These are phyloP conservation scores for Fagopyrum esculentum DNA, from an alignment of 148 eudicot genomes.

Conservation along the genomic window DNA sequence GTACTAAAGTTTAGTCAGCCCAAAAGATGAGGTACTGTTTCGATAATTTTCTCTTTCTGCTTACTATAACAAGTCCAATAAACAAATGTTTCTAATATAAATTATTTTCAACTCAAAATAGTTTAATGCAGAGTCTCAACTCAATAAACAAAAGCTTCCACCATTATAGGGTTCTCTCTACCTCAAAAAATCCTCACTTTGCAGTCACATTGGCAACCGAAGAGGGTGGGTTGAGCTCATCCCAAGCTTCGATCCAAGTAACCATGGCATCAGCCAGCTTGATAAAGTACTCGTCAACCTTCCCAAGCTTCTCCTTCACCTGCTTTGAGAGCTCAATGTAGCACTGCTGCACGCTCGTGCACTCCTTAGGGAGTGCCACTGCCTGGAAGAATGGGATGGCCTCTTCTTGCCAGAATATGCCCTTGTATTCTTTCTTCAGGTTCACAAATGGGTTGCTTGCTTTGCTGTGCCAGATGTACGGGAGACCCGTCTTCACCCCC, in stretches of 20 bases:
- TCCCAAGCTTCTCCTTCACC: constrained; percentile 29
- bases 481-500: constrained; percentile 21
- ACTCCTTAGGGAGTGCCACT: constrained; percentile 23
- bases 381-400: constrained; percentile 34
- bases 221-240: constrained; percentile 25
- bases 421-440: constrained; percentile 25
- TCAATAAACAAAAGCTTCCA: too few relatives aligned
- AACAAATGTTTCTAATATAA: too few relatives aligned
- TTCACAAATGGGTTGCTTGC: constrained; percentile 38
- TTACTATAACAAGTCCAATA: too few relatives aligned
- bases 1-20: too few relatives aligned
- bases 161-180: too few relatives aligned
- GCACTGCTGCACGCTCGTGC: constrained; percentile 33
- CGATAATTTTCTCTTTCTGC: too few relatives aligned
- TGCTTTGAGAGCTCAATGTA: constrained; percentile 30
- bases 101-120: too few relatives aligned
- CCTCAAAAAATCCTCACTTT: too few relatives aligned
- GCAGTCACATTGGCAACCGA: too few relatives aligned
- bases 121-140: too few relatives aligned
- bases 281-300: constrained; percentile 26
- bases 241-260: constrained; percentile 37
- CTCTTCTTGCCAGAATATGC: constrained; percentile 27
- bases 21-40: too few relatives aligned
- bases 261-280: constrained; percentile 32
- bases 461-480: constrained; percentile 32